A percentile compares a stretch with the other conserved stretches of the same genome.
Conservation (phyloP, 768 basidiomycete species). For the Rhizopogon vesiculosus region DNA sequence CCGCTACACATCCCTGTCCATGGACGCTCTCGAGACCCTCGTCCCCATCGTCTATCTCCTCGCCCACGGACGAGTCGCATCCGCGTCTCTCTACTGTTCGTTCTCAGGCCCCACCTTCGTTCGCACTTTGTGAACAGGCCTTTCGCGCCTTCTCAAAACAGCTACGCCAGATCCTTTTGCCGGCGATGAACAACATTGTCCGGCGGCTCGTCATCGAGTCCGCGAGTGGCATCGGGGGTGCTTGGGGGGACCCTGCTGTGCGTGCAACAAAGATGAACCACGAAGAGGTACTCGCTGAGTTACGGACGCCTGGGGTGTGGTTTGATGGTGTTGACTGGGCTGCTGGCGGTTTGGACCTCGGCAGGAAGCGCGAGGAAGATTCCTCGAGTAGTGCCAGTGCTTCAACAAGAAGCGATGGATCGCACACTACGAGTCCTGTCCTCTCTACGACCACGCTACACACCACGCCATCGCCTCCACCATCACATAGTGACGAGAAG, state of each 20-base stretch:
- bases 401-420: constrained; percentile 45
- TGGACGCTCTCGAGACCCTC: constrained; percentile 43
- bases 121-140: constrained; percentile 57
- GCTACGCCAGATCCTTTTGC: constrained; percentile 54
- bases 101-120: constrained; percentile 56
- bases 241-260: constrained; percentile 45
- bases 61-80: constrained; percentile 30
- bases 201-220: constrained; percentile 63
- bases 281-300: constrained; percentile 54
- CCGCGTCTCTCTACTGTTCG: constrained; percentile 44
- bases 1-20: constrained; percentile 51
- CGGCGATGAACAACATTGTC: constrained; percentile 67
- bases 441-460: constrained; percentile 69
- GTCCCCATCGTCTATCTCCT: constrained; percentile 9
- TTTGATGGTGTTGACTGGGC: constrained; percentile 70
- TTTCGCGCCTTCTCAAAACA: constrained; percentile 55
- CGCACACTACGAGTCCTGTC: constrained; percentile 67
- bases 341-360: constrained; percentile 14
- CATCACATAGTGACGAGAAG: constrained; percentile 31
- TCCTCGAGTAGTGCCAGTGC: constrained; percentile 37
- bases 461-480: constrained; percentile 76
- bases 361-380: constrained; percentile 38
- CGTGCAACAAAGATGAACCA: constrained; percentile 49
- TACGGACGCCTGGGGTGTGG: constrained; percentile 62
- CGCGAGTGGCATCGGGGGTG: constrained; percentile 32